Conservation (phyloP, 306 rosid genomes). For the Mimosa bimucronata region DNA sequence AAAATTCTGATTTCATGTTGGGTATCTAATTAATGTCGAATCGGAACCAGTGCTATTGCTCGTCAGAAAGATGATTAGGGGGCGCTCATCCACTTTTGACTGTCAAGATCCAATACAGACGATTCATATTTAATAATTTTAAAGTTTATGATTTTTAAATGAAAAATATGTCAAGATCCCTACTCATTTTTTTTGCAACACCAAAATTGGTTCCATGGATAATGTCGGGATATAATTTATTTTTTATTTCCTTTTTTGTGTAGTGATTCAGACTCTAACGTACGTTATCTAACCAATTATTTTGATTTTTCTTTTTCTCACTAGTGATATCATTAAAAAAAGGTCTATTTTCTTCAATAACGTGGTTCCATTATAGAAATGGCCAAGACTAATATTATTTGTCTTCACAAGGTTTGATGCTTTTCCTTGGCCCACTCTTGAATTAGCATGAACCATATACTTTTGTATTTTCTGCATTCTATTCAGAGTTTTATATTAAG, state of each 20-base stretch:
- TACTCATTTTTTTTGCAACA: no score
- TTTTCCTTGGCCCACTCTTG: neutral
- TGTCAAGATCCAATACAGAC: no score
- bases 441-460: neutral
- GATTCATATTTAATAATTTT: no score
- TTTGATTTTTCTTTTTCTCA: slow-evolving; percentile 11
- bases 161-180: no score
- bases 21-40: no score
- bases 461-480: neutral
- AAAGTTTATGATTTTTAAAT: no score
- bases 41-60: no score
- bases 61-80: no score
- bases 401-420: neutral
- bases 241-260: neutral
- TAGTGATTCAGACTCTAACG: neutral
- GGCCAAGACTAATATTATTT: neutral
- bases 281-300: neutral
- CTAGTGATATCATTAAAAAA: neutral
- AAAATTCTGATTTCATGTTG: slow-evolving; percentile 2
- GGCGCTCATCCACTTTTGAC: no score
- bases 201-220: no score
- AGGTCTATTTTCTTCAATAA: neutral
- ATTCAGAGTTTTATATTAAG: neutral
- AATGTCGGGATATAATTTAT: no score
- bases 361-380: neutral